Conservation (phyloP, 371 early-diverging fungal species). For the Mortierella sp. region DNA sequence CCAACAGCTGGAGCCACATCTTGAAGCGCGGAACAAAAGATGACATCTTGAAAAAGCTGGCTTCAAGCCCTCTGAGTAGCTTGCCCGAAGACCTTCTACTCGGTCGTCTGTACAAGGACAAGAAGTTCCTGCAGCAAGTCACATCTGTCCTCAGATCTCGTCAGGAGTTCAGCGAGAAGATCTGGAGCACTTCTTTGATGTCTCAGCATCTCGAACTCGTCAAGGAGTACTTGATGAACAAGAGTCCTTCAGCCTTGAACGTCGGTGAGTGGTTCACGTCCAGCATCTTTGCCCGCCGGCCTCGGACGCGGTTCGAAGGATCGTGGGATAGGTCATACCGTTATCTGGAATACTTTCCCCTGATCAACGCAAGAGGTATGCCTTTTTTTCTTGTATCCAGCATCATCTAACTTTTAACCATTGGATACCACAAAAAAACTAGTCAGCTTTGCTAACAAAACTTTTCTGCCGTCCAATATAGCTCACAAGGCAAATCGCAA, state of each 20-base stretch:
- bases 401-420: no score
- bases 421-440: no score
- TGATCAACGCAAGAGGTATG: conserved; percentile 63
- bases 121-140: conserved; percentile 28
- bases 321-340: conserved; percentile 15
- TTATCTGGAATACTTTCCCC: conserved; percentile 64
- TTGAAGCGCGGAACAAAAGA: conserved; percentile 32
- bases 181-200: conserved; percentile 26
- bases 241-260: conserved; percentile 6
- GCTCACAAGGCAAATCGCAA: conserved; percentile 46
- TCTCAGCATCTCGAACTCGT: conserved; percentile 20
- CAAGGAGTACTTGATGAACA: conserved; percentile 28
- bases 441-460: no score
- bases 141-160: conserved; percentile 27
- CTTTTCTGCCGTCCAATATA: not conserved
- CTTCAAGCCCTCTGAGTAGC: conserved; percentile 19
- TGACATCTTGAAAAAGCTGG: conserved; percentile 49
- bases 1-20: conserved; percentile 24
- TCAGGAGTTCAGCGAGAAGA: conserved; percentile 26
- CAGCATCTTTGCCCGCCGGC: conserved; percentile 40
- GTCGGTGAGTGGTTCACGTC: conserved; percentile 59
- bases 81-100: conserved; percentile 23
- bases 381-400: not conserved
- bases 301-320: conserved; percentile 16
- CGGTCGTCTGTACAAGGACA: conserved; percentile 28